A percentile compares a stretch with the other conserved stretches of the same genome.
Evolutionary conservation across 1,139 yeast species (phyloP).

Genomic region (Diutina scorzettiae): DNA sequence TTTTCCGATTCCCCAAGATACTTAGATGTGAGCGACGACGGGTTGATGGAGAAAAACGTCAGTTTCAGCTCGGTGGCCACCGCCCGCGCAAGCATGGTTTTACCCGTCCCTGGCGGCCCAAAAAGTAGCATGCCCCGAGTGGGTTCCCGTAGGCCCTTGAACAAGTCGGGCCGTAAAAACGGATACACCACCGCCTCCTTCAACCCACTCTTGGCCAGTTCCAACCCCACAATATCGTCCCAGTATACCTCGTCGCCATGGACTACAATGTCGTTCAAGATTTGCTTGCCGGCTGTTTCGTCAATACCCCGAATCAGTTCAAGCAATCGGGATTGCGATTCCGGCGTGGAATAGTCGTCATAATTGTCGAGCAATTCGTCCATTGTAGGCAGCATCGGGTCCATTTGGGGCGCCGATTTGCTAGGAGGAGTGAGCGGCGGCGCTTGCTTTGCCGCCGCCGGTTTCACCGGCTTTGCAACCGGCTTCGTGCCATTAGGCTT

Average conservation of each 20-base stretch:
- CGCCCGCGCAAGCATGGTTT: constrained; percentile 94
- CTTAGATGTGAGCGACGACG: constrained; percentile 86
- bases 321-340: constrained; percentile 47
- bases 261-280: constrained; percentile 81
- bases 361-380: constrained; percentile 19
- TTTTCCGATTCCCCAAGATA: constrained; percentile 92
- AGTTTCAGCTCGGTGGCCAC: constrained; percentile 95
- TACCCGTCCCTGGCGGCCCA: constrained; percentile 99
- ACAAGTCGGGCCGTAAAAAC: constrained; percentile 84
- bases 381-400: constrained; percentile 14
- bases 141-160: constrained; percentile 87
- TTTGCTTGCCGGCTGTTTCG: constrained; percentile 40
- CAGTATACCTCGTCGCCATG: constrained; percentile 94
- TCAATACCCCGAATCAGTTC: constrained; percentile 30
- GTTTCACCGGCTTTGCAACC: neutral
- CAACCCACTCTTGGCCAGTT: constrained; percentile 75
- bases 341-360: constrained; percentile 12
- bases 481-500: constrained; percentile 6
- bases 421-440: constrained; percentile 1
- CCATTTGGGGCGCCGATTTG: constrained; percentile 6
- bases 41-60: constrained; percentile 85
- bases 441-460: constrained; percentile 2
- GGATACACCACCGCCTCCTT: constrained; percentile 98
- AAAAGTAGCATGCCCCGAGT: constrained; percentile 91
- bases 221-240: constrained; percentile 95